A percentile compares a stretch with the other conserved stretches of the same genome.
Evolutionary conservation across 1,139 yeast species (phyloP).

Genomic region (Ogataea hybrid): DNA sequence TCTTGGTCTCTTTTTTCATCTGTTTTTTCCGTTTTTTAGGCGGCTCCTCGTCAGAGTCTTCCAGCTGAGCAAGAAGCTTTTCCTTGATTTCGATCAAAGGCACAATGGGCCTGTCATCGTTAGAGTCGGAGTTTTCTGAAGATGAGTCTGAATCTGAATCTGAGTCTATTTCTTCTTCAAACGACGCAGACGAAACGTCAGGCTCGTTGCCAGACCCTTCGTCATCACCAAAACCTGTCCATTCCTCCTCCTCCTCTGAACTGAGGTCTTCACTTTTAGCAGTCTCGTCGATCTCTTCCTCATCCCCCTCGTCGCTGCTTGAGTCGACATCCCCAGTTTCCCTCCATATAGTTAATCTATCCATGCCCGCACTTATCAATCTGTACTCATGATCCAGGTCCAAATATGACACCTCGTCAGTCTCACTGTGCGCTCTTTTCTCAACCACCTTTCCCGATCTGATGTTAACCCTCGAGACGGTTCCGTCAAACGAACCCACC

Average conservation of each 20-base stretch:
- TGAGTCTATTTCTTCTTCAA: conserved; percentile 16
- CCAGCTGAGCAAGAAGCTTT: conserved; percentile 25
- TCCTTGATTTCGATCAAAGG: conserved; percentile 24
- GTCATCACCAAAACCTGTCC: conserved; percentile 23
- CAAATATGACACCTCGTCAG: conserved; percentile 61
- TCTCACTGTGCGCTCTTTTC: conserved; percentile 59
- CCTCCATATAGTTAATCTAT: conserved; percentile 72
- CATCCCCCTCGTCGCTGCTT: conserved; percentile 31
- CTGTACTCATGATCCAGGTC: conserved; percentile 82
- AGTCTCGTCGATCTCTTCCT: conserved; percentile 21
- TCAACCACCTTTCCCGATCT: conserved; percentile 64
- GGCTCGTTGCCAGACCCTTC: conserved; percentile 3
- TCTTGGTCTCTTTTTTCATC: conserved; percentile 31
- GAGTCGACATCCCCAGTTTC: conserved; percentile 28
- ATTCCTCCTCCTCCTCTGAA: conserved; percentile 19
- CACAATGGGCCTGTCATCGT: conserved; percentile 13
- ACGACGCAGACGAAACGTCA: conserved; percentile 9
- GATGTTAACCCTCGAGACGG: conserved; percentile 63
- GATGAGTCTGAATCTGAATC: conserved; percentile 7
- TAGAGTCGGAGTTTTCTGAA: conserved; percentile 9
- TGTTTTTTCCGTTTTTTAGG: conserved; percentile 18
- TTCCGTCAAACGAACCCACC: conserved; percentile 90
- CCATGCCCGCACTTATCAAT: conserved; percentile 81
- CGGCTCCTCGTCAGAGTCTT: conserved; percentile 24
- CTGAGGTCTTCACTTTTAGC: conserved; percentile 18